Evolutionary conservation across 257 asterid genomes (phyloP).

Genomic region (Rehmannia glutinosa): DNA sequence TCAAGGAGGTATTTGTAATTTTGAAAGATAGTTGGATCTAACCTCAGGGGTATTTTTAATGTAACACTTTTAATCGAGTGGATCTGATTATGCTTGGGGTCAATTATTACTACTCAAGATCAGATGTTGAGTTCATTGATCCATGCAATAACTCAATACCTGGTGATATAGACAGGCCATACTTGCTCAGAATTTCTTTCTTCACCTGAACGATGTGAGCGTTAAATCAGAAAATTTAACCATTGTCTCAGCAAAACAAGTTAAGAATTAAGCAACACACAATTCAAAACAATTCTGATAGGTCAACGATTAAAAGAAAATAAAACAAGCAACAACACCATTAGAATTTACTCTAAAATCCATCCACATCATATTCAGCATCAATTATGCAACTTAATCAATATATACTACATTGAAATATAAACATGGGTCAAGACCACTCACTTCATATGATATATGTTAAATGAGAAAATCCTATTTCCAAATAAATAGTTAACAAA

Average conservation of each 20-base stretch:
- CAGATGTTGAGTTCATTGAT: neutral
- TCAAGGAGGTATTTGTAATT: neutral
- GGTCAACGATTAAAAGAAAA: no score
- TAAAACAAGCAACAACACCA: neutral
- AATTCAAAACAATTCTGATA: neutral
- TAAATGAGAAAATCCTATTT: neutral
- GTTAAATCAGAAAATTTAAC: slow-evolving; percentile 14
- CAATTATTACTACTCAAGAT: no score
- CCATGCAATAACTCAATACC: slow-evolving; percentile 34
- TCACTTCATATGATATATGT: neutral
- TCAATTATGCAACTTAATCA: neutral
- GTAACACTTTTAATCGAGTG: neutral
- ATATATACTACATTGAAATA: neutral
- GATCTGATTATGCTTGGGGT: neutral
- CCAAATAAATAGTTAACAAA: neutral
- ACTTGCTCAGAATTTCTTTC: slow-evolving; percentile 59
- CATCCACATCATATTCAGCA: neutral
- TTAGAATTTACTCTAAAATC: neutral
- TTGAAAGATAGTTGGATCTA: neutral
- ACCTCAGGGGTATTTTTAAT: no score
- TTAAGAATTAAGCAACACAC: neutral
- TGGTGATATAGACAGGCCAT: slow-evolving; percentile 59
- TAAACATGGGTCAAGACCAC: neutral
- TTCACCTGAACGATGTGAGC: slow-evolving; percentile 49
- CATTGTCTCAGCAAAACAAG: neutral